Percentiles rank a stretch among this genome's conserved stretches.
phyloP scores from a whole-genome alignment of 345 rosid species.

The Corchorus olitorius region DNA sequence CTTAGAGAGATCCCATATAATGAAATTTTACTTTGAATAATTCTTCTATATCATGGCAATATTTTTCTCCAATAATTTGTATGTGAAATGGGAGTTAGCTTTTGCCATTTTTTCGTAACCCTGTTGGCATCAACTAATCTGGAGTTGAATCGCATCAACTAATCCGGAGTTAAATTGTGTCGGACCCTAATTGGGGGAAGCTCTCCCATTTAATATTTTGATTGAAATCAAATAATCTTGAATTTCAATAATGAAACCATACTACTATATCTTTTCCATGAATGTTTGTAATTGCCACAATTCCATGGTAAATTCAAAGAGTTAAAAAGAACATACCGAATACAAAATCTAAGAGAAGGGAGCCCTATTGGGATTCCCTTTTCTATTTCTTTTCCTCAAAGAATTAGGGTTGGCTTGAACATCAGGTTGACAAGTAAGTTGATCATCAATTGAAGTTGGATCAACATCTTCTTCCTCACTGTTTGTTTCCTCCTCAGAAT shows the following conservation, averaged over 20 bases:
- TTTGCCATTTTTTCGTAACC: too few relatives aligned
- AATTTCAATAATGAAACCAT: neutral
- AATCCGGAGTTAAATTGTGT: too few relatives aligned
- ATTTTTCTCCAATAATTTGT: neutral
- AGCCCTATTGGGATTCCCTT: constrained; percentile 11
- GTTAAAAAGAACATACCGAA: neutral
- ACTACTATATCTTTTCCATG: neutral
- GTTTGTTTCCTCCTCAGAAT: neutral
- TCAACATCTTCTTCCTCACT: neutral
- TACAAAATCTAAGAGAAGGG: constrained; percentile 1
- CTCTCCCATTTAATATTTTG: too few relatives aligned
- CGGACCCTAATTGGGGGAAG: too few relatives aligned
- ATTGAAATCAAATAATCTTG: neutral
- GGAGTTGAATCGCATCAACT: too few relatives aligned
- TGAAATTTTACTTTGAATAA: neutral
- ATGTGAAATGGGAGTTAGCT: too few relatives aligned
- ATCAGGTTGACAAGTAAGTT: neutral
- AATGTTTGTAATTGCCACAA: neutral
- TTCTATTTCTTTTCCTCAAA: neutral
- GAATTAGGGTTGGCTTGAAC: neutral
- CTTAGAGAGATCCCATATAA: neutral
- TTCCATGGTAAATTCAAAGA: neutral
- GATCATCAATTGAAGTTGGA: neutral
- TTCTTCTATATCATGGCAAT: too few relatives aligned
- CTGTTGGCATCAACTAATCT: too few relatives aligned